Evolutionary conservation across 345 rosid genomes (phyloP), one percentile per base, ranked within the genome.

Genomic region (Pugionium cornutum): DNA sequence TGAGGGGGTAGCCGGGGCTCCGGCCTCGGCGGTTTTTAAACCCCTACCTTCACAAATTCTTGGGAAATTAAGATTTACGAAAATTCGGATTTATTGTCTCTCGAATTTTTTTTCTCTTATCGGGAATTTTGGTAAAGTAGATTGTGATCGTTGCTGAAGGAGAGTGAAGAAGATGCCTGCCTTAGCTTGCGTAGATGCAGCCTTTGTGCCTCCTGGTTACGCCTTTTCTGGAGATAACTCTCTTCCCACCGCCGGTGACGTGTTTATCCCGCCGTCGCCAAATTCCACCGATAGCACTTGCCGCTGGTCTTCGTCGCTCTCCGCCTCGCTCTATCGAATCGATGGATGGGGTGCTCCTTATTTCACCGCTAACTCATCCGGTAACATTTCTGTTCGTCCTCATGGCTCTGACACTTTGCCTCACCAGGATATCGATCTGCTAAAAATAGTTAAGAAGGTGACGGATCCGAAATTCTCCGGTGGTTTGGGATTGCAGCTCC

Each of bases 1-100:
- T 89, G 98, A 82, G 94, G 97, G 96, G 98, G 91, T 96, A 85
- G 97, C 97, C 98, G 97, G 85, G 98, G 98, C 98, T 79, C 73
- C 87, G 97, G 98, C 97, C 97, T 86, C 98, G 98, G 97, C 97
- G 96, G 97, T 86, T 86, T 84, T 69, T 68, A 89, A 86, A 84
- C 98, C 97, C 98, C 96, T 92, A 77, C 75, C 85, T 69, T 69
- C 52, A 85, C 86, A 76, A 76, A 34, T 33, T 69, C 78, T 62
- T 2, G 9, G 18, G 36, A 11, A 3, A 5, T 10, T 10, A 2
- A n/a, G 46, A 39, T 68, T 49, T 4, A 41, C 25, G n/a, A 4
- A 25, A 33, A 4, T 53, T 5, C 39, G 48, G 4, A 45, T 25
- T 45, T 6, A 2, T 44, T 30, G 8, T 11, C 35, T 64, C 53